Evolutionary conservation across 2,329 filamentous ascomycete species (phyloP), one percentile per base, ranked within the genome.

Genomic region (Aspergillaceae sp.): DNA sequence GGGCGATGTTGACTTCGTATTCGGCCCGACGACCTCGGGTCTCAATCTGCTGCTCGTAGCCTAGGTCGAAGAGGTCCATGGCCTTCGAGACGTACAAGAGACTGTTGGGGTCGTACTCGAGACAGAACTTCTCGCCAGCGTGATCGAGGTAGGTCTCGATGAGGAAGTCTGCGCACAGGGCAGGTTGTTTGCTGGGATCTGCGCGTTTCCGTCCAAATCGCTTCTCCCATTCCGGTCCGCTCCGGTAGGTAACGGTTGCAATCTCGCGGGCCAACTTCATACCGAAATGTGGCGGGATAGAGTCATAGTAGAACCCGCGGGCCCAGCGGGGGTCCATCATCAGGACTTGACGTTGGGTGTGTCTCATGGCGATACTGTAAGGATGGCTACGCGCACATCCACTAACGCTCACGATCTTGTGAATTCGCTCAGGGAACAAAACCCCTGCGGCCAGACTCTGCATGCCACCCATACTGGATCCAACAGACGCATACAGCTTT

Each of bases 251-350:
- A 41, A 98, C 90, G 1, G 92, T 98, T 10, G 92, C 92, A 58
- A 98, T 98, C 69, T 98, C 87, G 48, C 92, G 83, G 0, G 92
- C 91, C 5, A 98, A 83, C 70, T 98, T 98, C 91, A 98, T 97
- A 42, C 92, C 92, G 0, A 86, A 83, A 61, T 98, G 92, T 0
- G 92, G 92, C 2, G 92, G 92, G 5, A 98, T 82, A 37, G 75
- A 73, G 59, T 83, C 84, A 63, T 95, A 94, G 74, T 97, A 97
- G 71, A 91, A 94, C 2, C 92, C 92, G 33, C 92, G 82, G 56
- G 87, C 87, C 92, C 92, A 98, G 60, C 94, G 89, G 2, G 90
- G 89, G 60, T 98, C 92, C 85, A 96, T 96, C 90, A 98, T 97
- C 41, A 98, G 78, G 1, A 96, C 92, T 71, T 97, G 92, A 29